Evolutionary conservation across 495 filamentous ascomycete species (phyloP).

Genomic region (Hyphodiscus hymeniophilus): DNA sequence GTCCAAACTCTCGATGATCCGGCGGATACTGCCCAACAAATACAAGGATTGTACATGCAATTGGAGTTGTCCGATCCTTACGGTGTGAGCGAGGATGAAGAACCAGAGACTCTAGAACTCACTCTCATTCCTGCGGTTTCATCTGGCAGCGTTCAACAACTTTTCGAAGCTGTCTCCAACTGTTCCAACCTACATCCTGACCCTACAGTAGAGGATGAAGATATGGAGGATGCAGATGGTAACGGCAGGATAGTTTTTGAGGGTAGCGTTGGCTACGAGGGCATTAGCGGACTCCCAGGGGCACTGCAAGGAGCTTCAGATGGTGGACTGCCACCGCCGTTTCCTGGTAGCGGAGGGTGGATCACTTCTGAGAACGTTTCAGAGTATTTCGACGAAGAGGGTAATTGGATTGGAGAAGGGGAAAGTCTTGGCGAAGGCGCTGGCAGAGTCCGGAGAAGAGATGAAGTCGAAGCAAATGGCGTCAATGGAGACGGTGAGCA

Average conservation of each 20-base stretch:
- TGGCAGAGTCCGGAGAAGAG: slow-evolving; percentile 35
- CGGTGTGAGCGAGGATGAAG: slow-evolving; percentile 43
- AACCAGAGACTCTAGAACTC: slow-evolving; percentile 60
- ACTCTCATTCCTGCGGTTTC: slow-evolving; percentile 52
- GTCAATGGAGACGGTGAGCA: slow-evolving; percentile 17
- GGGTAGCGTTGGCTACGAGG: slow-evolving; percentile 34
- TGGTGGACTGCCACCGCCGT: slow-evolving; percentile 60
- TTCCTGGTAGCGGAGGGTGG: slow-evolving; percentile 86
- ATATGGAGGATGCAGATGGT: slow-evolving; percentile 42
- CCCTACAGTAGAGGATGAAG: slow-evolving; percentile 46
- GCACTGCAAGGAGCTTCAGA: slow-evolving; percentile 32
- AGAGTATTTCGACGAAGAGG: slow-evolving; percentile 54
- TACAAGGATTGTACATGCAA: slow-evolving; percentile 71
- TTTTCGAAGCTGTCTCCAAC: slow-evolving; percentile 74
- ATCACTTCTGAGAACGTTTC: slow-evolving; percentile 94
- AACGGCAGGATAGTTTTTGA: slow-evolving; percentile 51
- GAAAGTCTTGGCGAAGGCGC: slow-evolving; percentile 26
- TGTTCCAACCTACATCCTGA: slow-evolving; percentile 92
- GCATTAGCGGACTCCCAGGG: slow-evolving; percentile 38
- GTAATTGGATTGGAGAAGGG: slow-evolving; percentile 44
- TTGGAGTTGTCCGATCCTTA: slow-evolving; percentile 47
- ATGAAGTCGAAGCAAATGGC: slow-evolving; percentile 27
- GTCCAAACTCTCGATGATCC: slow-evolving; percentile 51
- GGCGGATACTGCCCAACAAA: slow-evolving; percentile 29
- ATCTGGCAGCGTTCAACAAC: slow-evolving; percentile 29